A percentile compares a stretch with the other conserved stretches of the same genome.
phyloP scores from a whole-genome alignment of 2,329 filamentous ascomycete genomes.

The Fusarium transvaalense region DNA sequence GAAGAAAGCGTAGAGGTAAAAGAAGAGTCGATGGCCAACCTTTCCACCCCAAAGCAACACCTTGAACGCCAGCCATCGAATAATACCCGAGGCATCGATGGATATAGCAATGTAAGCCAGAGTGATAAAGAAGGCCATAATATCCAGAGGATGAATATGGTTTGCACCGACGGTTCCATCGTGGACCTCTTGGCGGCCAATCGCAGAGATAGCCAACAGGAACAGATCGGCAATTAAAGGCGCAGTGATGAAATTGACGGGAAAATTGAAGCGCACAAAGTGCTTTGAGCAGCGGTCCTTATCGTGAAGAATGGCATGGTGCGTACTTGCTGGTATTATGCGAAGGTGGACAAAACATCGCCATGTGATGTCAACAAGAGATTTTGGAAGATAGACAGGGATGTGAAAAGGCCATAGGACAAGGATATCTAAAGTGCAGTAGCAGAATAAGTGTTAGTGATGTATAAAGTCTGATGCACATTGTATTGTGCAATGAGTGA shows the following conservation, averaged over 20 bases:
- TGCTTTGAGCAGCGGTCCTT: conserved; percentile 45
- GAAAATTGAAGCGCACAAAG: conserved; percentile 68
- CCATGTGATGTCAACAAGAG: conserved; percentile 60
- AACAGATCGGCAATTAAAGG: conserved; percentile 79
- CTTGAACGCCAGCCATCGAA: conserved; percentile 77
- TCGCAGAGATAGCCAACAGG: conserved; percentile 75
- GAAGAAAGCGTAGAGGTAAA: conserved; percentile 81
- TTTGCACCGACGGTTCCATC: conserved; percentile 75
- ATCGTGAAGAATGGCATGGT: conserved; percentile 40
- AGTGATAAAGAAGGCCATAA: conserved; percentile 81
- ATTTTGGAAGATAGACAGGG: conserved; percentile 69
- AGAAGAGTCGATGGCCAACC: conserved; percentile 75
- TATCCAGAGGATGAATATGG: conserved; percentile 76
- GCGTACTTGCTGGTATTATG: conserved; percentile 63
- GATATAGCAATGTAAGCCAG: conserved; percentile 82
- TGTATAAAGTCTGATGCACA: neutral
- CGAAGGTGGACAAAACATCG: conserved; percentile 55
- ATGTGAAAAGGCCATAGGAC: conserved; percentile 78
- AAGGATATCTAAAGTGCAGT: conserved; percentile 66
- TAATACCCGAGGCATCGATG: conserved; percentile 80
- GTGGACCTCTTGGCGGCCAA: conserved; percentile 74
- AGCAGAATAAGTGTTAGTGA: conserved; percentile 4
- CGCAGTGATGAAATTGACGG: conserved; percentile 78
- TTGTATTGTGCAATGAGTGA: neutral
- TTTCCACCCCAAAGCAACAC: conserved; percentile 76